Evolutionary conservation across 2,329 filamentous ascomycete genomes (phyloP).

Genomic region (Dothidotthia symphoricarpi): DNA sequence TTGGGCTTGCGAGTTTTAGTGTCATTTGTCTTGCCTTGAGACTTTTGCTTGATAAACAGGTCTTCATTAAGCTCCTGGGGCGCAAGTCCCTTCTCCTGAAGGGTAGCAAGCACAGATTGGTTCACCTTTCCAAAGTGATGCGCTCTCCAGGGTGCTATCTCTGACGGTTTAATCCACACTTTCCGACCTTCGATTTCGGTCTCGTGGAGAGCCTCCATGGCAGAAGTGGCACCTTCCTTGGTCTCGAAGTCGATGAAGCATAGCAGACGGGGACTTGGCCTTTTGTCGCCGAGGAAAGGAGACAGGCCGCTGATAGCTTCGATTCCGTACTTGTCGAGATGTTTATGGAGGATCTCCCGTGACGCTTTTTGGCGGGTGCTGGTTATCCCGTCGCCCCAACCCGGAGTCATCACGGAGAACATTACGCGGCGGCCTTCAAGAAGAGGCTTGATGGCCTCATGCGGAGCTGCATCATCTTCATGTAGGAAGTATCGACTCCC

Average conservation of each 20-base stretch:
- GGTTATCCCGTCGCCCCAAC: conserved; percentile 12
- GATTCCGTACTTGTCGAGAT: conserved; percentile 18
- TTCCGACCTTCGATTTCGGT: conserved; percentile 14
- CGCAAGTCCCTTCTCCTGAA: conserved; percentile 17
- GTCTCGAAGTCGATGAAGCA: conserved; percentile 24
- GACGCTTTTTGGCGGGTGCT: conserved; percentile 1
- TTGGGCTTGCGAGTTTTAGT: too few relatives aligned
- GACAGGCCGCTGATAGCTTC: conserved; percentile 12
- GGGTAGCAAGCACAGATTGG: conserved; percentile 7
- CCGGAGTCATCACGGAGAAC: conserved; percentile 17
- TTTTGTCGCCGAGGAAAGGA: conserved; percentile 9
- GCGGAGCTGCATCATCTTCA: conserved; percentile 6
- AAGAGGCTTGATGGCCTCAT: conserved; percentile 12
- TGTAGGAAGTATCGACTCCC: conserved; percentile 7
- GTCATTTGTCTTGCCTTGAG: too few relatives aligned
- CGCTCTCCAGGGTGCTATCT: conserved; percentile 8
- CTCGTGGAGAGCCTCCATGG: conserved; percentile 12
- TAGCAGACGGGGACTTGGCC: conserved; percentile 11
- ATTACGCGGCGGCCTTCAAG: conserved; percentile 22
- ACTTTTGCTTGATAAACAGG: conserved; percentile 3
- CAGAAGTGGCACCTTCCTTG: conserved; percentile 21
- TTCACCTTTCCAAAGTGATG: conserved; percentile 17
- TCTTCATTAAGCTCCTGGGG: conserved; percentile 14
- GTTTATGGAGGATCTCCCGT: conserved; percentile 7
- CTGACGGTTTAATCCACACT: conserved; percentile 4